Evolutionary conservation across 2,329 filamentous ascomycete genomes (phyloP).

Genomic region (Dissoconium aciculare): DNA sequence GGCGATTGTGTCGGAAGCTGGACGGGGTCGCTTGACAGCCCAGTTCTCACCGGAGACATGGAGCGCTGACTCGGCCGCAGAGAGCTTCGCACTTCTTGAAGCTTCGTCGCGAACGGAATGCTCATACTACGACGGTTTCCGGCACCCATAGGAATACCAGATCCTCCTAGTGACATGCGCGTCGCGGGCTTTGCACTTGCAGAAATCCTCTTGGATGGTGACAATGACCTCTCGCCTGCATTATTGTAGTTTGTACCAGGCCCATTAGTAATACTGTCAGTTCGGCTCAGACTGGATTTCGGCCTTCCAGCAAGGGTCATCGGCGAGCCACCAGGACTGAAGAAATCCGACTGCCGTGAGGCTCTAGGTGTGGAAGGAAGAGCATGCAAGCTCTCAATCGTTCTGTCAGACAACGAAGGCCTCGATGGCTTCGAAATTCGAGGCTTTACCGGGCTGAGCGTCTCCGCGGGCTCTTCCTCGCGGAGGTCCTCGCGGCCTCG

Average conservation of each 20-base stretch:
- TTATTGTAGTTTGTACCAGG: constrained; percentile 25
- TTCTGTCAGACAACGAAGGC: constrained; percentile 62
- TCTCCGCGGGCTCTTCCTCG: not conserved
- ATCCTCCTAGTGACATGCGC: constrained; percentile 11
- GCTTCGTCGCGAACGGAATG: constrained; percentile 12
- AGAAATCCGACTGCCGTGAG: constrained; percentile 57
- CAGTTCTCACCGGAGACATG: constrained; percentile 10
- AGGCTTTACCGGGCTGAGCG: constrained; percentile 8
- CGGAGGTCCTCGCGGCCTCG: too few relatives aligned
- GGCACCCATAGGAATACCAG: constrained; percentile 15
- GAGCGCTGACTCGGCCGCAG: constrained; percentile 5
- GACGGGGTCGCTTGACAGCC: constrained; percentile 3
- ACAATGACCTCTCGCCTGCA: constrained; percentile 15
- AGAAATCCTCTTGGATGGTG: constrained; percentile 23
- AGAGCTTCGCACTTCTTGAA: constrained; percentile 10
- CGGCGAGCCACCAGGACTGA: constrained; percentile 43
- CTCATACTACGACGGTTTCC: constrained; percentile 16
- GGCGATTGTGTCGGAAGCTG: not conserved
- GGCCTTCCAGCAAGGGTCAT: constrained; percentile 49
- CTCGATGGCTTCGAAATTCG: constrained; percentile 26
- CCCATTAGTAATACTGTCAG: constrained; percentile 29
- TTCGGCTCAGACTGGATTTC: constrained; percentile 42
- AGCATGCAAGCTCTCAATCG: constrained; percentile 67
- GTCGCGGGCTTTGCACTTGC: constrained; percentile 22
- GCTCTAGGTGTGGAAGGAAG: constrained; percentile 63